Evolutionary conservation across 164 flowering plant genomes (phyloP).

Genomic region (Tinospora cordifolia): DNA sequence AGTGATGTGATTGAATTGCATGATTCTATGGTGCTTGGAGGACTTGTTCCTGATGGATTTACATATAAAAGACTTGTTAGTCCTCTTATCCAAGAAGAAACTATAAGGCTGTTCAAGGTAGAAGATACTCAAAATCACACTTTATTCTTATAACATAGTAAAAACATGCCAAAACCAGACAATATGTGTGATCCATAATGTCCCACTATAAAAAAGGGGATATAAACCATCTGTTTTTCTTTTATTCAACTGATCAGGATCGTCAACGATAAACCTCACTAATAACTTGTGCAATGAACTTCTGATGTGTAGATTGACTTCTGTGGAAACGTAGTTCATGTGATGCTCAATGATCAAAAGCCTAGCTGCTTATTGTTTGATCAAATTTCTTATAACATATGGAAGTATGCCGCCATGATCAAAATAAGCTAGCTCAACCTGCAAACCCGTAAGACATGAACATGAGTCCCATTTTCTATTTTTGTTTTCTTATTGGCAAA

Average conservation of each 20-base stretch:
- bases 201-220: background rate
- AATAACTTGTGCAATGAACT: background rate
- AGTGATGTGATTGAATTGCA: too few relatives aligned
- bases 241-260: background rate
- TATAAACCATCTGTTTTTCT: background rate
- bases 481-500: background rate
- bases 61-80: too few relatives aligned
- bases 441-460: slow-evolving; percentile 5
- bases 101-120: too few relatives aligned
- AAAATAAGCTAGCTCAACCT: slow-evolving; percentile 37
- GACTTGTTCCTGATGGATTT: too few relatives aligned
- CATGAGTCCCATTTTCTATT: background rate
- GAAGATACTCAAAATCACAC: too few relatives aligned
- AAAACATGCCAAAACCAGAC: too few relatives aligned
- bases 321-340: background rate
- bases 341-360: background rate
- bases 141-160: too few relatives aligned
- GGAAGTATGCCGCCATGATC: slow-evolving; percentile 38
- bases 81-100: too few relatives aligned
- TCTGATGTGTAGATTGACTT: background rate
- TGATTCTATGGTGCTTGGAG: too few relatives aligned
- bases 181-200: too few relatives aligned
- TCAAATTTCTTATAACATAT: slow-evolving; percentile 29
- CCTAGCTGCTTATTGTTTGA: slow-evolving; percentile 10
- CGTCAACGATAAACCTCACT: background rate